Evolutionary conservation across 768 basidiomycete species (phyloP), one percentile per base, ranked within the genome.

Genomic region (Hygrocybe punicea): DNA sequence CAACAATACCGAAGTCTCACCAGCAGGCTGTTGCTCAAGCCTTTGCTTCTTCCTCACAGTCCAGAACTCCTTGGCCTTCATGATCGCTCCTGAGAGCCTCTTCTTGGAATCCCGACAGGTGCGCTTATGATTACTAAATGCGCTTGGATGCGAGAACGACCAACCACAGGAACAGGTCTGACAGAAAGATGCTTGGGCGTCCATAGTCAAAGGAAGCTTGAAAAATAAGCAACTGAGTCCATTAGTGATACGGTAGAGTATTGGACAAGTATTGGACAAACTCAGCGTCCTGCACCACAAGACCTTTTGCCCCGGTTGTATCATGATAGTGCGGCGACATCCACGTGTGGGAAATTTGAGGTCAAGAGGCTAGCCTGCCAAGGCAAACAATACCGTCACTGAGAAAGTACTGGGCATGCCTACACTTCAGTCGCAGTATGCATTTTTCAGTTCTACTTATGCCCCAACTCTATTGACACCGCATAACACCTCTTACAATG

Each of bases 401-500:
- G 5, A 40, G 39, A 40, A 40, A 40, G 39, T 19, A 40, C 19
- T 19, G 19, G 39, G 39, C 19, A 40, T 11, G 19, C 39, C 19
- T 40, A 4, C 39, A 40, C 14, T 40, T 40, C 39, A 4, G 39
- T 19, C 39, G 5, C 19, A 14, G 19, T 40, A 19, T 13, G 39
- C 39, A 40, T 40, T 19, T 19, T 40, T 19, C 36, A 40, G 39
- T 40, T 14, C 19, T 16, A 40, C 39, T 40, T 11, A 14, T 11
- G 19, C 13, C 19, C 39, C 16, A 40, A 40, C 14, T 40, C 39
- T 40, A 40, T 40, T 16, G 39, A 40, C 19, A 19, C 13, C 39
- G 39, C 39, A 40, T n/a, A 49, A 47, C 47, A 49, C 47, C 21
- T 24, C 47, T 25, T 9, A 35, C 51, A 52, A 52, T 52, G 51